A percentile compares a stretch with the other conserved stretches of the same genome.
Conservation (phyloP, 2,329 filamentous ascomycete species). For the Fusarium concolor region DNA sequence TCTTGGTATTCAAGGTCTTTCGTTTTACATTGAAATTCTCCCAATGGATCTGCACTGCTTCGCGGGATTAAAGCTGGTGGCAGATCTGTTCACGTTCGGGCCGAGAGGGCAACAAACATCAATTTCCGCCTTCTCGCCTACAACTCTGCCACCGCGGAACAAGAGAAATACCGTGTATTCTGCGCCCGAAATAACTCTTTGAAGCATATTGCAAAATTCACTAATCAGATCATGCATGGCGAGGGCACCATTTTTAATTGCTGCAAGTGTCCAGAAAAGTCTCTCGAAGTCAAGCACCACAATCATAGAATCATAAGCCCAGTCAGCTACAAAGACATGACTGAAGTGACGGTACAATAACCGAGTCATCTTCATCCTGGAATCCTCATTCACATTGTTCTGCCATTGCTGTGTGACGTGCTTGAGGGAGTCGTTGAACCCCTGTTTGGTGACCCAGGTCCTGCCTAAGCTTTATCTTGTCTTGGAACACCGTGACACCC, state of each 20-base stretch:
- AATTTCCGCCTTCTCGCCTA: background rate
- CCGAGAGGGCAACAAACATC: background rate
- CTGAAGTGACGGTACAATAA: background rate
- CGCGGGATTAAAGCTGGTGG: background rate
- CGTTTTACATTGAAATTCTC: no score
- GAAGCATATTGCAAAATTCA: background rate
- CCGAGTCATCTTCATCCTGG: no score
- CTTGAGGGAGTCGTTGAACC: background rate
- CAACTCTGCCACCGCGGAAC: background rate
- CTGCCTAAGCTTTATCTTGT: background rate
- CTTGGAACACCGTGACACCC: background rate
- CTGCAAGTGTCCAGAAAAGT: background rate
- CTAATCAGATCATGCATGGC: background rate
- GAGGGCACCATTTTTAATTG: no score
- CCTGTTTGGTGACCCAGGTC: background rate
- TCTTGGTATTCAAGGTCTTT: background rate
- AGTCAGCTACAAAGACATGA: background rate
- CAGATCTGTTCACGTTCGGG: background rate
- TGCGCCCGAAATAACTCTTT: background rate
- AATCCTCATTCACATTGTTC: background rate
- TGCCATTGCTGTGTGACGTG: background rate
- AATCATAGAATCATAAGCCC: background rate
- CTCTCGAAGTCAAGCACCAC: background rate
- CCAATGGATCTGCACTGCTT: background rate
- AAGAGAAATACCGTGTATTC: background rate